These are phyloP conservation scores for Symmetrospora coprosmae DNA, from an alignment of 768 basidiomycete genomes.

Conservation along the genomic window DNA sequence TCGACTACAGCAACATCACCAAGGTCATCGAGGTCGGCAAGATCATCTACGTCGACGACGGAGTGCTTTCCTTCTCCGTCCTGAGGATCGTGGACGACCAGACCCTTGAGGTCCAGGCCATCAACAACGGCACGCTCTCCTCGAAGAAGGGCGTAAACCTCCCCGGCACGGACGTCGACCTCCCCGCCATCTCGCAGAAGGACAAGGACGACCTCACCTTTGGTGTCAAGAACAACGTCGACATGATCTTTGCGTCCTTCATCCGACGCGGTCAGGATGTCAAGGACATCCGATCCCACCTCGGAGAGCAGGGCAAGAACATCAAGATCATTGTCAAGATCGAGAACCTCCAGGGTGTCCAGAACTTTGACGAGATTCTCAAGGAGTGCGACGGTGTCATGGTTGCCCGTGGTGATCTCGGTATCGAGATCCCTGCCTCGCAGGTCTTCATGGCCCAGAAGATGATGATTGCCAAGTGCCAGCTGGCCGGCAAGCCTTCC, in stretches of 20 bases:
- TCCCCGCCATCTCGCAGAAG: constrained; percentile 92
- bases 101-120: constrained; percentile 76
- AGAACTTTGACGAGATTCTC: constrained; percentile 97
- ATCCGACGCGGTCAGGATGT: constrained; percentile 93
- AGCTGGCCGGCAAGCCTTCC: constrained; percentile 91
- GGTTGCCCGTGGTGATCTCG: constrained; percentile 98
- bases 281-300: constrained; percentile 74
- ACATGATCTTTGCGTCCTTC: constrained; percentile 99
- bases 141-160: constrained; percentile 99
- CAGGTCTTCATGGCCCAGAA: constrained; percentile 99
- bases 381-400: constrained; percentile 94
- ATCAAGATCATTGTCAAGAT: constrained; percentile 99
- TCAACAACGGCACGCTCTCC: constrained; percentile 84
- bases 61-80: constrained; percentile 41
- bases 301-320: constrained; percentile 83
- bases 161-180: constrained; percentile 92
- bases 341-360: constrained; percentile 97
- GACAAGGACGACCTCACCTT: constrained; percentile 90
- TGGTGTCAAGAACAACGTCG: constrained; percentile 92
- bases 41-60: constrained; percentile 93
- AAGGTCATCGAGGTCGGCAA: constrained; percentile 96
- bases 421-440: constrained; percentile 98
- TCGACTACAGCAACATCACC: constrained; percentile 90
- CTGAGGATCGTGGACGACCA: constrained; percentile 25
- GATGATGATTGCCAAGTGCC: constrained; percentile 99